These are phyloP conservation scores for Bryum argenteum DNA, from an alignment of 225 moss, liverwort and hornwort species.

Conservation along the genomic window DNA sequence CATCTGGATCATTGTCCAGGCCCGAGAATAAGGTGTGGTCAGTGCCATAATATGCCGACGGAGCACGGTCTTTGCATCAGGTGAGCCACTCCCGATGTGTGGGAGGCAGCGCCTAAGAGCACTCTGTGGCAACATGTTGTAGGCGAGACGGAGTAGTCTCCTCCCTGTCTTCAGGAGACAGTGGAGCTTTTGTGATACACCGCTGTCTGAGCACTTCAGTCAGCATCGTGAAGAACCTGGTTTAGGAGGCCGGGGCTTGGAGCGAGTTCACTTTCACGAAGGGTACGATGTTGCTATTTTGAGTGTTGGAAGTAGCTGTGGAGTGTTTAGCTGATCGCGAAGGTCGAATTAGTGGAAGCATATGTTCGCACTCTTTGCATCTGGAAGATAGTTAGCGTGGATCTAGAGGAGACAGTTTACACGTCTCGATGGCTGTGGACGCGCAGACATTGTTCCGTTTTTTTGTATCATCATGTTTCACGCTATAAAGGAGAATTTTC, in stretches of 20 bases:
- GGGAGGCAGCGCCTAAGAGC: constrained; percentile 11
- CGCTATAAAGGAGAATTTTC: too few species aligned
- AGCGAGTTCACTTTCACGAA: neutral
- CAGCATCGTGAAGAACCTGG: constrained; percentile 1
- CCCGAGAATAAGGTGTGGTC: neutral
- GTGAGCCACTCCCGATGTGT: neutral
- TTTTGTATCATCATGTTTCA: neutral
- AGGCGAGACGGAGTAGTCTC: neutral
- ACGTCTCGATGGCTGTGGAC: accelerated
- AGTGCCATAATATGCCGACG: accelerated
- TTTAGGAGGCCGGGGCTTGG: neutral
- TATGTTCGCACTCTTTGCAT: neutral
- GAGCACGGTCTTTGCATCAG: neutral
- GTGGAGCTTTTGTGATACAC: too few species aligned
- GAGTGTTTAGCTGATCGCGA: neutral
- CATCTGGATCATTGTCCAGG: too few species aligned
- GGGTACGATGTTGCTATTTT: too few species aligned
- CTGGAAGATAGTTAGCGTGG: neutral
- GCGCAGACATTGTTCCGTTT: accelerated
- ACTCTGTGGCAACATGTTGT: neutral
- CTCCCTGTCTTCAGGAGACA: neutral
- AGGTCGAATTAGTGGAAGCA: neutral
- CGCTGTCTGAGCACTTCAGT: neutral
- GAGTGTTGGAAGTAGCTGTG: constrained; percentile 10
- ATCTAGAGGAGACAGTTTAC: accelerated